These are phyloP conservation scores for Schwanniomyces vanrijiae DNA, from an alignment of 805 yeast species.

Conservation along the genomic window DNA sequence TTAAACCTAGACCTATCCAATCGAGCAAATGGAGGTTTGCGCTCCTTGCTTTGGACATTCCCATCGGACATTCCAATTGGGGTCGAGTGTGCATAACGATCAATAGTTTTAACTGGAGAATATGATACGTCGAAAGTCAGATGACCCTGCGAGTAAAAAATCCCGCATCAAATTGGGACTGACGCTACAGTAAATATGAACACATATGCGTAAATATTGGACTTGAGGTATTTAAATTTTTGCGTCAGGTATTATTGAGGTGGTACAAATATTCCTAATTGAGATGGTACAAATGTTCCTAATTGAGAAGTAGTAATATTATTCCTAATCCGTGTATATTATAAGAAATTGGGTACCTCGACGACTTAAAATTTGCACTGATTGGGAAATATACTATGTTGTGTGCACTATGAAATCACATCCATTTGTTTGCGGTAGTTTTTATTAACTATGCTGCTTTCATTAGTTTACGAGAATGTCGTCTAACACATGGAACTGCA, in stretches of 20 bases:
- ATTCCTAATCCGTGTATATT: not conserved
- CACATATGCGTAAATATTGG: not conserved
- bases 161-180: slow-evolving; percentile 1
- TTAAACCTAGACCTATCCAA: not conserved
- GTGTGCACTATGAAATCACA: not conserved
- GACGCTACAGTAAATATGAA: not conserved
- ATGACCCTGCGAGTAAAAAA: not conserved
- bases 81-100: not conserved
- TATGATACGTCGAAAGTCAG: slow-evolving; percentile 1
- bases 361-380: not conserved
- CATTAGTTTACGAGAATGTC: not conserved
- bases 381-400: not conserved
- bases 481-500: not conserved
- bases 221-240: slow-evolving; percentile 1
- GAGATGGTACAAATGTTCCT: not conserved
- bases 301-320: not conserved
- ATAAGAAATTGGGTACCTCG: not conserved
- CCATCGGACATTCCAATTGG: not conserved
- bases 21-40: not conserved
- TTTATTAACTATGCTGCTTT: not conserved
- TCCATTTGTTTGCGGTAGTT: too few species aligned
- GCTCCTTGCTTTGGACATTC: not conserved
- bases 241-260: not conserved
- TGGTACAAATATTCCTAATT: not conserved
- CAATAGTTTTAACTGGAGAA: not conserved